Percentiles rank a stretch among this genome's conserved stretches.
Conservation (phyloP, 208 protist species). For the Crithidia brevicula region DNA sequence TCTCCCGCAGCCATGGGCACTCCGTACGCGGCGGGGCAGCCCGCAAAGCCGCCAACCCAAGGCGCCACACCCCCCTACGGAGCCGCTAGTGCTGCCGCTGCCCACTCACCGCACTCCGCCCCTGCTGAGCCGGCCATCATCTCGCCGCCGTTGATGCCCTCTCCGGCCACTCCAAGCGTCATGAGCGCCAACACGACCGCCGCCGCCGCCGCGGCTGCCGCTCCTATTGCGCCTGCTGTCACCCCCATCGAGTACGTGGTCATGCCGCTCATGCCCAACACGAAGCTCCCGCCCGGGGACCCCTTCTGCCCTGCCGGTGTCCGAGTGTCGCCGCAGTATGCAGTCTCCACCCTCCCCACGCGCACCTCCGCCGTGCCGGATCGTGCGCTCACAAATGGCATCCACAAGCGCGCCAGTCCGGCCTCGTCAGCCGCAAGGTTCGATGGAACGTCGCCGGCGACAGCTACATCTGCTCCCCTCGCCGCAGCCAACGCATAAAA, state of each 20-base stretch:
- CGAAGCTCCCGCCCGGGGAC: constrained; percentile 45
- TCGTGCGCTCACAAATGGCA: constrained; percentile 11
- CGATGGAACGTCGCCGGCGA: not conserved
- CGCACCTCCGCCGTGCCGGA: constrained; percentile 11
- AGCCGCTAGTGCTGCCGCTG: not conserved
- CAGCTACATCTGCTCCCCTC: not conserved
- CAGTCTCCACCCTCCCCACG: not conserved
- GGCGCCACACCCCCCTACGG: constrained; percentile 26
- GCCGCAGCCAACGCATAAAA: not conserved
- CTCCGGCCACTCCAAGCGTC: constrained; percentile 13
- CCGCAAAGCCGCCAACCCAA: constrained; percentile 19
- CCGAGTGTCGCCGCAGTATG: constrained; percentile 46
- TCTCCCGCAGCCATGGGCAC: constrained; percentile 24
- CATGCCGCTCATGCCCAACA: constrained; percentile 53
- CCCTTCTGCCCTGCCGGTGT: constrained; percentile 72
- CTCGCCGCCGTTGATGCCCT: constrained; percentile 11
- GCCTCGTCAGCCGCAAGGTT: not conserved
- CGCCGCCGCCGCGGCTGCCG: not conserved
- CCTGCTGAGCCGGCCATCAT: constrained; percentile 13
- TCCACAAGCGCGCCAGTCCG: constrained; percentile 1
- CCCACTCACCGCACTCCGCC: not conserved
- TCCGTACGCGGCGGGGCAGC: constrained; percentile 2
- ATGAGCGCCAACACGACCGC: not conserved
- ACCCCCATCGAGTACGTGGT: constrained; percentile 38
- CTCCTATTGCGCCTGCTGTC: not conserved